A percentile compares a stretch with the other conserved stretches of the same genome.
These are phyloP conservation scores for Lizonia empirigonia DNA, from an alignment of 2,329 filamentous ascomycete species.

Conservation along the genomic window DNA sequence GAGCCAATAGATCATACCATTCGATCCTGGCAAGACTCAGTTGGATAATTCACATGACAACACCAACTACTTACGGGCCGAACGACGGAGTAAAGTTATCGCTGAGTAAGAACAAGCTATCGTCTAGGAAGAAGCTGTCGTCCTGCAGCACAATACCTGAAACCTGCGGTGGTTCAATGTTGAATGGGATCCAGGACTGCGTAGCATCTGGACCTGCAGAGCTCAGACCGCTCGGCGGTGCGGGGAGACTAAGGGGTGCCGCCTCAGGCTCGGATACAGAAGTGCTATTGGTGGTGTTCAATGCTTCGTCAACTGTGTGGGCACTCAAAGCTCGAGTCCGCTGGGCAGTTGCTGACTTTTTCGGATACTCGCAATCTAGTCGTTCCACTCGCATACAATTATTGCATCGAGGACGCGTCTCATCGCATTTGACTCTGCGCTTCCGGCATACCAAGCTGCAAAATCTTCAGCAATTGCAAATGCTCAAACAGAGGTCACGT, in stretches of 20 bases:
- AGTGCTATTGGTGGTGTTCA: background rate
- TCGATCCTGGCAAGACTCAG: conserved; percentile 33
- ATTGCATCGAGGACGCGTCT: conserved; percentile 51
- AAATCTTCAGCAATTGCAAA: conserved; percentile 11
- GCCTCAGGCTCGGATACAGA: conserved; percentile 7
- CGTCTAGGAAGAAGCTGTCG: conserved; percentile 34
- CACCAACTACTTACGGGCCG: conserved; percentile 40
- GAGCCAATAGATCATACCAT: conserved; percentile 56
- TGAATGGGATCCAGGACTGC: conserved; percentile 26
- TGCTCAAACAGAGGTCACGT: background rate
- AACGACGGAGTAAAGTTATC: conserved; percentile 45
- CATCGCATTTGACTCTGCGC: conserved; percentile 59
- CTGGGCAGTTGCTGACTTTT: conserved; percentile 13
- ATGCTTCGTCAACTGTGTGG: conserved; percentile 12
- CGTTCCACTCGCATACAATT: conserved; percentile 52
- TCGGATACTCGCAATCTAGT: conserved; percentile 49
- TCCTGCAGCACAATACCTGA: conserved; percentile 27
- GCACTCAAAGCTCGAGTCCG: conserved; percentile 19
- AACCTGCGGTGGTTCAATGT: conserved; percentile 18
- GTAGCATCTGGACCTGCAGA: conserved; percentile 9
- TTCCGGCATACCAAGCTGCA: conserved; percentile 53
- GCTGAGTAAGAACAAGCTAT: conserved; percentile 32
- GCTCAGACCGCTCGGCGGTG: conserved; percentile 6
- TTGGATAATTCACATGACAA: background rate
- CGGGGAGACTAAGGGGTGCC: conserved; percentile 4